Base-by-base conservation (phyloP, 2,329 filamentous ascomycete genomes). In the Xylariaceae sp. region DNA sequence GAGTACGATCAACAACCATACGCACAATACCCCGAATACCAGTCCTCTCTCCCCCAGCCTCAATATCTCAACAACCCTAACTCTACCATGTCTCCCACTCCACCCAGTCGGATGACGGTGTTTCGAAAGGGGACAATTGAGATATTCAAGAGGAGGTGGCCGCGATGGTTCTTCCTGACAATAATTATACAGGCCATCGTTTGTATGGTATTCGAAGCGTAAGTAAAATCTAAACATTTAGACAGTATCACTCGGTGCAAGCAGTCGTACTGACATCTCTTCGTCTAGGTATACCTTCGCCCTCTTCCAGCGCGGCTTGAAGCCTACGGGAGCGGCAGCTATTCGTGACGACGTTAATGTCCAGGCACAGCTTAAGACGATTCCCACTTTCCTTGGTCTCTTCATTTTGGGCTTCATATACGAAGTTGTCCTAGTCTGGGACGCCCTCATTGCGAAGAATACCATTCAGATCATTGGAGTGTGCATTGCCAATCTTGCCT, bases 331-430 rank as follows among this genome's bases (percentile, higher is more conserved):
- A 9, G 62, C 64, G 24, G 73, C 83, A 31, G 65, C 73, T 11
- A 75, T 79, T 28, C 7, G n/a, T 8, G 70, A 78, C 39, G 69
- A 76, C 54, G 71, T 76, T 26, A 61, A 72, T 14, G 75, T 79
- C 39, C 74, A 78, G 50, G 80, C 85, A 11, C 82, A 86, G 61
- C 80, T 82, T 66, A 83, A 82, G 71, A 88, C 93, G 0, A 96
- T 99, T 63, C 94, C 95, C 23, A 98, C 94, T 33, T 98, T 97
- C 76, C 82, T 99, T 56, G 92, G 94, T 21, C 86, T 99, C 43
- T 96, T 98, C 80, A 96, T 97, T 74, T 97, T 99, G 74, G 95
- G 92, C 60, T 98, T 96, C 77, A 75, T 99, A 56, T 99, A 98
- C 77, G 88, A 96, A 71, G 78, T 98, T 28, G 79, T 96, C 24